These are phyloP conservation scores for Cicer yamashitae DNA, from an alignment of 306 rosid species.

Conservation along the genomic window DNA sequence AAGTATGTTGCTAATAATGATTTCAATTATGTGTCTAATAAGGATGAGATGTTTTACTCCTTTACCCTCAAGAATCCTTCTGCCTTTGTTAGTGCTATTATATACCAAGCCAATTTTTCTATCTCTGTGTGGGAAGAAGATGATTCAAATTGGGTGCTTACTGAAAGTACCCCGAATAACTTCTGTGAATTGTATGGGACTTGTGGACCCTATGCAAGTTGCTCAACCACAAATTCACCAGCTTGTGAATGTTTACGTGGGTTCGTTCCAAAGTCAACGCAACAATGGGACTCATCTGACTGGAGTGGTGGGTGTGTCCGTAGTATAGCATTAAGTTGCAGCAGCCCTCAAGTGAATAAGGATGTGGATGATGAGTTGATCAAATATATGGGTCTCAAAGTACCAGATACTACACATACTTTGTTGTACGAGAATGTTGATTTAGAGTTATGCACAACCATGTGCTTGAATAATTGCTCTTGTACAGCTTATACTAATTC, in stretches of 20 bases:
- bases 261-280: constrained; percentile 42
- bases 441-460: constrained; percentile 55
- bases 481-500: constrained; percentile 65
- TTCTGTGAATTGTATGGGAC: constrained; percentile 10
- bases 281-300: neutral
- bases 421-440: constrained; percentile 53
- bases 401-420: constrained; percentile 61
- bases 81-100: neutral
- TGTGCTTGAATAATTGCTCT: constrained; percentile 67
- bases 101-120: neutral
- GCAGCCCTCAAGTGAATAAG: neutral
- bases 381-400: constrained; percentile 37
- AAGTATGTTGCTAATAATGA: constrained; percentile 27
- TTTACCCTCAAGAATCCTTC: constrained; percentile 34
- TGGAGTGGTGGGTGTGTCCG: constrained; percentile 52
- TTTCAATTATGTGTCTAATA: constrained; percentile 25
- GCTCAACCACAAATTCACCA: neutral
- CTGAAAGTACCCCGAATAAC: neutral
- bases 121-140: neutral
- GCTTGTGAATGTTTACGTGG: constrained; percentile 51
- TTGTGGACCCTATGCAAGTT: constrained; percentile 52
- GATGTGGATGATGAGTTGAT: constrained; percentile 31
- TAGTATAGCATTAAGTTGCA: constrained; percentile 42
- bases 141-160: neutral
- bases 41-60: constrained; percentile 36